phyloP scores from a whole-genome alignment of 305 asterid genomes.

The Caryopteris hybrid region DNA sequence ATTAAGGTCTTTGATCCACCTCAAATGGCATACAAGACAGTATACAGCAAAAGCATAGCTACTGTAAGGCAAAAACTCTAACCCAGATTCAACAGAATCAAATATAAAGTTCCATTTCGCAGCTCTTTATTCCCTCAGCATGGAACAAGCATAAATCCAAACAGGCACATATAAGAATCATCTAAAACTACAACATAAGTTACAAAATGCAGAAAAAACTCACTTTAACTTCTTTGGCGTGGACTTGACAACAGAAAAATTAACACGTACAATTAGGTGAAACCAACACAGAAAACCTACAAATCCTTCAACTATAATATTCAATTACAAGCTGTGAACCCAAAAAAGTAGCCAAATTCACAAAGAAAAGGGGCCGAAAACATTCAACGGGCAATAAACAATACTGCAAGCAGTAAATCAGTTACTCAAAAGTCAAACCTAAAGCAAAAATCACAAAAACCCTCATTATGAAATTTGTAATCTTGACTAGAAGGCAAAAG shows the following conservation, averaged over 20 bases:
- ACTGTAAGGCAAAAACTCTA: background rate
- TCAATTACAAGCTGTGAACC: background rate
- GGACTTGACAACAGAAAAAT: background rate
- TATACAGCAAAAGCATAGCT: background rate
- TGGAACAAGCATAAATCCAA: background rate
- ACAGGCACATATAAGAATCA: background rate
- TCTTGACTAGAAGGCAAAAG: background rate
- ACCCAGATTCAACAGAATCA: background rate
- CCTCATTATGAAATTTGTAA: constrained; percentile 26
- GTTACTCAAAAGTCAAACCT: constrained; percentile 7
- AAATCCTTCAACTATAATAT: background rate
- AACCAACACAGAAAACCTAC: background rate
- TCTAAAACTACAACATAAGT: background rate
- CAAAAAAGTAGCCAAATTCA: constrained; percentile 1
- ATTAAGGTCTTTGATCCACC: background rate
- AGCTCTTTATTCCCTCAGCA: background rate
- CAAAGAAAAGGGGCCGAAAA: background rate
- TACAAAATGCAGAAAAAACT: background rate
- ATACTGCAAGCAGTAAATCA: constrained; percentile 5
- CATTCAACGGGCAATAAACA: constrained; percentile 1
- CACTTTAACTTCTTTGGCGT: background rate
- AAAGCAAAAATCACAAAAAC: constrained; percentile 18
- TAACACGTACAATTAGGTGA: background rate
- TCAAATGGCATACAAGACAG: background rate
- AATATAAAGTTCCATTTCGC: background rate